Conservation (phyloP, 345 rosid genomes). For the Murraya paniculata region DNA sequence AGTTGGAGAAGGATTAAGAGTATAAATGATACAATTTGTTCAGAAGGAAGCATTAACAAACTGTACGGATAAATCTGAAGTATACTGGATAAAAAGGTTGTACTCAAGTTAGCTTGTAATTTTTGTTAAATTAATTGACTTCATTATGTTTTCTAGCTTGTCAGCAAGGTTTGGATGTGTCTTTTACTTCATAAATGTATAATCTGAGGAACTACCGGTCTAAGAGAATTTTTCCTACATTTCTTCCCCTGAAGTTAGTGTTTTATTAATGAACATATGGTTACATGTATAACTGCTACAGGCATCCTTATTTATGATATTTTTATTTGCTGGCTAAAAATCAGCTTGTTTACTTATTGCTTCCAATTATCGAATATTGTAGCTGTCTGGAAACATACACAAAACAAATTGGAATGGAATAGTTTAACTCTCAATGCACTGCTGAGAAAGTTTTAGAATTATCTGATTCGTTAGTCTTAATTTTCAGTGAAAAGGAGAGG, state of each 20-base stretch:
- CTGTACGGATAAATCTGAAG: background rate
- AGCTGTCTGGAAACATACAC: background rate
- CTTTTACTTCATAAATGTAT: background rate
- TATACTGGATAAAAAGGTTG: background rate
- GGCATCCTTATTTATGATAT: background rate
- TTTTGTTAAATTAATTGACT: background rate
- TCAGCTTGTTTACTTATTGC: background rate
- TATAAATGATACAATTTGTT: background rate
- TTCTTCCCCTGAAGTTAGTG: background rate
- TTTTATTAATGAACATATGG: background rate
- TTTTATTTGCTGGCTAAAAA: background rate
- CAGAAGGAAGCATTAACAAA: background rate
- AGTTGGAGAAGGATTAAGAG: background rate
- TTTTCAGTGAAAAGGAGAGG: slow-evolving; percentile 89
- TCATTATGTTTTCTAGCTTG: slow-evolving; percentile 1
- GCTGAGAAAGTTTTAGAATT: background rate
- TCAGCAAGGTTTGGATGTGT: background rate
- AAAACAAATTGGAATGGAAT: background rate
- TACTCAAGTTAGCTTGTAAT: background rate
- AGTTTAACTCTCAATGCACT: background rate
- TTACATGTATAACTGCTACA: background rate
- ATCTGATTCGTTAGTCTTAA: slow-evolving; percentile 1
- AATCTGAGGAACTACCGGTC: background rate
- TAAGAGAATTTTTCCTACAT: background rate
- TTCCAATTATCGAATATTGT: background rate